phyloP scores from a whole-genome alignment of 768 basidiomycete species.

The Hericium rajendrae region DNA sequence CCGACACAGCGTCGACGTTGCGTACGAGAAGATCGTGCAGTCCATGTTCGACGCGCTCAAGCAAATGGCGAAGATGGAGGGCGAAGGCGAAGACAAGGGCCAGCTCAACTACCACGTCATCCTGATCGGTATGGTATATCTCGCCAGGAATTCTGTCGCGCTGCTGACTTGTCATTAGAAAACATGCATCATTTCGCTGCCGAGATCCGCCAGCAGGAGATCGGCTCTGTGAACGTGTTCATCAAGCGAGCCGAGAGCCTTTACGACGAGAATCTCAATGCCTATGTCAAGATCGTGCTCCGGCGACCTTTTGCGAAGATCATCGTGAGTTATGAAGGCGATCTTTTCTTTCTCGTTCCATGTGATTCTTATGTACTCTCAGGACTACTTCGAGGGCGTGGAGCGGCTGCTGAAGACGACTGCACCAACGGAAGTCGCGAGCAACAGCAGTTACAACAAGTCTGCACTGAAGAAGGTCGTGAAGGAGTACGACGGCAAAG shows the following conservation, averaged over 20 bases:
- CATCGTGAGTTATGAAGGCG: constrained; percentile 32
- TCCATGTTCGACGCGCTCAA: constrained; percentile 89
- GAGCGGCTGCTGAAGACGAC: constrained; percentile 81
- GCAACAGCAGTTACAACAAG: constrained; percentile 67
- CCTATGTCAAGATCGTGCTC: constrained; percentile 82
- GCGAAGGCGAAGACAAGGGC: constrained; percentile 91
- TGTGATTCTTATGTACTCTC: constrained; percentile 1
- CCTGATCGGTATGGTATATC: constrained; percentile 63
- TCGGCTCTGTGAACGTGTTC: constrained; percentile 53
- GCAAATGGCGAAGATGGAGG: constrained; percentile 93
- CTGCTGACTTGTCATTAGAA: constrained; percentile 37
- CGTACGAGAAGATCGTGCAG: constrained; percentile 83
- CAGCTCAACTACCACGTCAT: constrained; percentile 95
- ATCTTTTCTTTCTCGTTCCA: neutral
- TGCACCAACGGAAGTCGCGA: constrained; percentile 64
- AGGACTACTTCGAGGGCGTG: constrained; percentile 94
- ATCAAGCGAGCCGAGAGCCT: constrained; percentile 66
- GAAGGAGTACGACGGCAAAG: constrained; percentile 81
- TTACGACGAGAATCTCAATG: constrained; percentile 81
- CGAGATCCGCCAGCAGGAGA: constrained; percentile 65
- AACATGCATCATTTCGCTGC: constrained; percentile 94
- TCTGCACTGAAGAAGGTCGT: constrained; percentile 73
- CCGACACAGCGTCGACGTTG: constrained; percentile 63
- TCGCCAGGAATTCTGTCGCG: neutral
- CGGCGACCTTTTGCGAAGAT: constrained; percentile 80